Conservation (phyloP, 2,329 filamentous ascomycete species). For the Alternaria ethzedia region DNA sequence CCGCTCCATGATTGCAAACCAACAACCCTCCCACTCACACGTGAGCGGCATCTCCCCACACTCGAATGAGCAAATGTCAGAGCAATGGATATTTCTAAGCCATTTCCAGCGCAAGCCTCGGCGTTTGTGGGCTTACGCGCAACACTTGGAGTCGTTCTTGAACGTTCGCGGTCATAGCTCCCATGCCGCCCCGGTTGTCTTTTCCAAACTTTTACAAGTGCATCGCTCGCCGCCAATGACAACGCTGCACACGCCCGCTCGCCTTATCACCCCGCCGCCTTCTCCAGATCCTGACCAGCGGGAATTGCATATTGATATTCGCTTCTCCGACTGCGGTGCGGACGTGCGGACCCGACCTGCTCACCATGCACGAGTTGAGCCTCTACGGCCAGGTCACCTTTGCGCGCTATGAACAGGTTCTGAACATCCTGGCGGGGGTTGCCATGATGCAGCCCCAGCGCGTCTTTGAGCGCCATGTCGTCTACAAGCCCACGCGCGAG, state of each 20-base stretch:
- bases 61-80: conserved; percentile 27
- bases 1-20: conserved; percentile 11
- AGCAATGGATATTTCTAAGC: conserved; percentile 21
- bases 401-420: conserved; percentile 64
- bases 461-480: conserved; percentile 61
- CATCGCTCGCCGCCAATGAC: conserved; percentile 30
- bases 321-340: conserved; percentile 16
- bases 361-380: conserved; percentile 66
- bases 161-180: conserved; percentile 28
- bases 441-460: conserved; percentile 66
- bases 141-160: conserved; percentile 19
- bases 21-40: conserved; percentile 9
- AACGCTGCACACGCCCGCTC: conserved; percentile 14
- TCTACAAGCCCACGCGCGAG: conserved; percentile 64
- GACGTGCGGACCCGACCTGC: conserved; percentile 21
- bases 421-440: conserved; percentile 67
- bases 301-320: conserved; percentile 36
- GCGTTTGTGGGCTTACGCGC: conserved; percentile 23
- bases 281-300: conserved; percentile 27
- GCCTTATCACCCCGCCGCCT: conserved; percentile 39
- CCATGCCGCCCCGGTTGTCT: conserved; percentile 19
- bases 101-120: conserved; percentile 10
- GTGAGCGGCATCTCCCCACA: conserved; percentile 22
- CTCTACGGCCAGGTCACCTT: conserved; percentile 65
- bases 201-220: conserved; percentile 20